phyloP scores from a whole-genome alignment of 169 alveolate species.

The Cyclospora cayetanensis region DNA sequence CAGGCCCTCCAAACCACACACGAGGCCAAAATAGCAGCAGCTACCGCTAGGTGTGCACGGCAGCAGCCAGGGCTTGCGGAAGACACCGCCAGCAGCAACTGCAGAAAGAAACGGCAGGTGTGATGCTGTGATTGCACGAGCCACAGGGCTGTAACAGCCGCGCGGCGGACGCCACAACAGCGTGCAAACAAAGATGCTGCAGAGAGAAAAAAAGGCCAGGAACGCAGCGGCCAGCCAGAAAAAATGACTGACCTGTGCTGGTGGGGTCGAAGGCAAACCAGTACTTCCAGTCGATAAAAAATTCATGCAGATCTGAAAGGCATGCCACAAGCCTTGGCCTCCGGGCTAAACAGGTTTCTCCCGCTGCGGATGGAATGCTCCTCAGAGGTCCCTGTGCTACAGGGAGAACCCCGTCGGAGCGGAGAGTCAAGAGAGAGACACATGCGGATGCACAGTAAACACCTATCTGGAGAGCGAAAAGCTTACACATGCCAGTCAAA shows the following conservation, averaged over 20 bases:
- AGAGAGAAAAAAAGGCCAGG: no score
- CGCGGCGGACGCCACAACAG: no score
- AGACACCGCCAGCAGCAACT: background rate
- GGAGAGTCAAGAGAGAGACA: background rate
- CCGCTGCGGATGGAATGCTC: no score
- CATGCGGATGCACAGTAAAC: background rate
- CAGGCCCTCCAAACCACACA: no score
- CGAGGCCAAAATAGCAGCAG: background rate
- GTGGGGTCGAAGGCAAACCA: slow-evolving; percentile 26
- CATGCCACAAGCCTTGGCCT: background rate
- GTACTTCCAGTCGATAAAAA: background rate
- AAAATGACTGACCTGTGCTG: background rate
- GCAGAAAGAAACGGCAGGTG: background rate
- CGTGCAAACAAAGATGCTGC: no score
- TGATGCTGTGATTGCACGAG: background rate
- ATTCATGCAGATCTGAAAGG: background rate
- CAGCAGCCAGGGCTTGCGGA: background rate
- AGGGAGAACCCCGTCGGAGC: background rate
- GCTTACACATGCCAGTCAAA: background rate
- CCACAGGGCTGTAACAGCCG: no score
- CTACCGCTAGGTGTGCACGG: background rate
- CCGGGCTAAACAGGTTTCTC: background rate
- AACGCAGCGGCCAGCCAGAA: no score
- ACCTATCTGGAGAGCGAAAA: background rate
- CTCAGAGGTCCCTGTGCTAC: no score